A percentile compares a stretch with the other conserved stretches of the same genome.
Conservation (phyloP, 2,329 filamentous ascomycete genomes). For the Colletotrichum noveboracense region DNA sequence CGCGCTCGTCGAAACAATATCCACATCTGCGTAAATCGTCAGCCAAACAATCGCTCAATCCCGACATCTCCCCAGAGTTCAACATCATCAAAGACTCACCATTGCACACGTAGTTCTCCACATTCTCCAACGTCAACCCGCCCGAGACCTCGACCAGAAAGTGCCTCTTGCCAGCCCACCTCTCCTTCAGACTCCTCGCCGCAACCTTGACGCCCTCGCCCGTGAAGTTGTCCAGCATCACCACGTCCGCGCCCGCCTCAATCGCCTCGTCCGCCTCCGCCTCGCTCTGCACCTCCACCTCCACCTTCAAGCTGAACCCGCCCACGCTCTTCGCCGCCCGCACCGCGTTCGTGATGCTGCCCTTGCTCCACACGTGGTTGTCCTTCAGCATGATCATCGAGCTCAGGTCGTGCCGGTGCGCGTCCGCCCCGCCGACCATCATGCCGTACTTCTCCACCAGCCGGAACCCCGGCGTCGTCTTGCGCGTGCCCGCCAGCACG, state of each 20-base stretch:
- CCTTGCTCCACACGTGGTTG: slow-evolving; percentile 94
- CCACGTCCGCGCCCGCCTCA: slow-evolving; percentile 86
- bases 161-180: slow-evolving; percentile 75
- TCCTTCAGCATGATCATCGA: slow-evolving; percentile 99
- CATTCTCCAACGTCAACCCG: slow-evolving; percentile 85
- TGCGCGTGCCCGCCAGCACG: slow-evolving; percentile 90
- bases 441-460: slow-evolving; percentile 98
- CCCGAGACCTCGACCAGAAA: slow-evolving; percentile 94
- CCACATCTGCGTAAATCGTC: slow-evolving; percentile 67
- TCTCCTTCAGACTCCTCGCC: slow-evolving; percentile 76
- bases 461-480: slow-evolving; percentile 95
- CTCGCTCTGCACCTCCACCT: slow-evolving; percentile 92
- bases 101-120: slow-evolving; percentile 78
- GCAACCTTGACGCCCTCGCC: slow-evolving; percentile 78
- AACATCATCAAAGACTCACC: slow-evolving; percentile 50
- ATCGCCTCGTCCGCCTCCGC: slow-evolving; percentile 92
- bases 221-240: slow-evolving; percentile 97
- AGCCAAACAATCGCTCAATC: not conserved
- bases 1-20: slow-evolving; percentile 94
- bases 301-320: slow-evolving; percentile 91
- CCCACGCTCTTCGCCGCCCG: slow-evolving; percentile 81
- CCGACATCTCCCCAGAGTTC: not conserved
- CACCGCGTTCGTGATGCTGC: slow-evolving; percentile 86
- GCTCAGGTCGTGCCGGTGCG: slow-evolving; percentile 88
- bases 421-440: slow-evolving; percentile 90